A percentile compares a stretch with the other conserved stretches of the same genome.
Conservation (phyloP, 1,139 yeast genomes). For the Meyerozyma smithsonii region DNA sequence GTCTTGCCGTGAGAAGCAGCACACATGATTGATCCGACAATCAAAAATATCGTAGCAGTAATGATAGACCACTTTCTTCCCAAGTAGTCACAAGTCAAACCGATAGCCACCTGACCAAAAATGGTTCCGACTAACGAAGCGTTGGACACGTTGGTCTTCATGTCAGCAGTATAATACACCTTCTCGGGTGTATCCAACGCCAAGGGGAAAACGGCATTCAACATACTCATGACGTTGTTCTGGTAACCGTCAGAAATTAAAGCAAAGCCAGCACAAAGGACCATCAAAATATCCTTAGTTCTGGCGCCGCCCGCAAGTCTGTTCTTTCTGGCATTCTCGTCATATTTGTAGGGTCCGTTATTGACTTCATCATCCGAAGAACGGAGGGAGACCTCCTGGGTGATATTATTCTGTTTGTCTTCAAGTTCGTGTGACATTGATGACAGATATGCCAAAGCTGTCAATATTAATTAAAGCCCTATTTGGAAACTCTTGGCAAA, state of each 20-base stretch:
- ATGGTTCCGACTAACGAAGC: slow-evolving; percentile 56
- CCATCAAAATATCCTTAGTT: slow-evolving; percentile 33
- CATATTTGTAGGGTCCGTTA: slow-evolving; percentile 19
- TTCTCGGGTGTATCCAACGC: slow-evolving; percentile 38
- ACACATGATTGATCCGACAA: slow-evolving; percentile 51
- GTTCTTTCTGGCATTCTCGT: slow-evolving; percentile 26
- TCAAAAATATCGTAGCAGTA: slow-evolving; percentile 48
- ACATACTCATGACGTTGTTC: slow-evolving; percentile 58
- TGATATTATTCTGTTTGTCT: background rate
- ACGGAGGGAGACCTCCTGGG: background rate
- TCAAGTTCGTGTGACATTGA: slow-evolving; percentile 1
- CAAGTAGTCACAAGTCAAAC: slow-evolving; percentile 51
- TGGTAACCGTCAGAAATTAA: slow-evolving; percentile 62
- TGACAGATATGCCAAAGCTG: background rate
- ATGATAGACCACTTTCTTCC: slow-evolving; percentile 59
- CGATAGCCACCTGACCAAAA: slow-evolving; percentile 52
- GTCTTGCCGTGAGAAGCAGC: slow-evolving; percentile 55
- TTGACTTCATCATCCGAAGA: background rate
- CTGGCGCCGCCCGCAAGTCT: slow-evolving; percentile 28
- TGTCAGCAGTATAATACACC: slow-evolving; percentile 27
- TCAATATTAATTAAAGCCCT: background rate
- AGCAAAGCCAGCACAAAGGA: slow-evolving; percentile 55
- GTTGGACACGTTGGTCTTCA: slow-evolving; percentile 56
- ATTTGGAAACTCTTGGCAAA: background rate
- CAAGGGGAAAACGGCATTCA: slow-evolving; percentile 39